Percentiles rank a stretch among this genome's conserved stretches.
Evolutionary conservation across 352 stramenopile species (phyloP).

Genomic region (Globisporangium canariense): DNA sequence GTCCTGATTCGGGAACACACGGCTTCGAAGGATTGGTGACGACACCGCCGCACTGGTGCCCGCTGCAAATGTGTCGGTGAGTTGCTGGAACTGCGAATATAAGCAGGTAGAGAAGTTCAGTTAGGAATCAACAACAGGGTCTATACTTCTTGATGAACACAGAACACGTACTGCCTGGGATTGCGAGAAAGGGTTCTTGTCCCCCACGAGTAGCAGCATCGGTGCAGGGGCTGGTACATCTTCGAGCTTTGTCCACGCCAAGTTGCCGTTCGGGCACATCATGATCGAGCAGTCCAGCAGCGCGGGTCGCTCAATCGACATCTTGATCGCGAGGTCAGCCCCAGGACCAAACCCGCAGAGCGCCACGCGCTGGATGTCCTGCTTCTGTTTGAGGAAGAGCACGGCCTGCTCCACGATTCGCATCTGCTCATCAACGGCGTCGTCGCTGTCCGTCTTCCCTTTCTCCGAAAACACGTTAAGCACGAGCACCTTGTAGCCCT

Average conservation of each 20-base stretch:
- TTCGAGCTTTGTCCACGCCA: constrained; percentile 25
- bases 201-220: constrained; percentile 63
- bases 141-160: background rate
- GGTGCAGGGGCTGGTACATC: constrained; percentile 25
- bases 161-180: constrained; percentile 54
- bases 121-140: background rate
- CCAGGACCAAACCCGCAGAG: constrained; percentile 63
- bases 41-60: constrained; percentile 16
- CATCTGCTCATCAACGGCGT: constrained; percentile 21
- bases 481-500: constrained; percentile 86
- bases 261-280: constrained; percentile 63
- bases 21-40: constrained; percentile 27
- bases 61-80: constrained; percentile 33
- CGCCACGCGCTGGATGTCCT: constrained; percentile 74
- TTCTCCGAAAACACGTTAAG: constrained; percentile 39
- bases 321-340: constrained; percentile 63
- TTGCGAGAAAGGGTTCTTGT: constrained; percentile 53
- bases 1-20: constrained; percentile 67
- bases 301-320: constrained; percentile 40
- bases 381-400: constrained; percentile 58
- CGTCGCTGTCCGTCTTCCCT: constrained; percentile 7
- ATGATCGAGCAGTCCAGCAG: constrained; percentile 62
- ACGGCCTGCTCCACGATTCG: constrained; percentile 41
- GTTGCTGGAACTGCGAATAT: constrained; percentile 42
- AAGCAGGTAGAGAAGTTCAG: background rate